A percentile compares a stretch with the other conserved stretches of the same genome.
These are phyloP conservation scores for Tuber magnatum DNA, from an alignment of 495 filamentous ascomycete genomes.

Conservation along the genomic window DNA sequence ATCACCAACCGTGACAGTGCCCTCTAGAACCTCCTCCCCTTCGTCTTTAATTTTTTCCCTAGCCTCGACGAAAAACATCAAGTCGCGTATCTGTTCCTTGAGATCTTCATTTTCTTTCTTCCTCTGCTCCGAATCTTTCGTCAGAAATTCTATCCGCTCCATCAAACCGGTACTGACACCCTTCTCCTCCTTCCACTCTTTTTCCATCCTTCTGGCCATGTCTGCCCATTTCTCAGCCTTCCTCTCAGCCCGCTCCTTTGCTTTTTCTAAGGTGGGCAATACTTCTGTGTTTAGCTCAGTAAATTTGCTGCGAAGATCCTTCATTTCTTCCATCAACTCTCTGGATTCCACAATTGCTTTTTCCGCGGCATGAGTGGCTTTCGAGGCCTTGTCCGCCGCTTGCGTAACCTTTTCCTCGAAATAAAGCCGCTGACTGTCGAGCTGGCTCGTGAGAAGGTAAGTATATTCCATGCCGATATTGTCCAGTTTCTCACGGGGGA, in stretches of 20 bases:
- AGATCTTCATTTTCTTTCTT: constrained; percentile 56
- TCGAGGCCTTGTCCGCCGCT: constrained; percentile 80
- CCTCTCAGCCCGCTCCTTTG: constrained; percentile 58
- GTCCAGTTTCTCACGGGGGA: constrained; percentile 85
- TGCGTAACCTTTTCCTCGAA: constrained; percentile 91
- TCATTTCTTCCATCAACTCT: constrained; percentile 49
- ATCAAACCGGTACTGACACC: constrained; percentile 70
- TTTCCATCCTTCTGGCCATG: constrained; percentile 66
- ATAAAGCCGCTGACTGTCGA: constrained; percentile 85
- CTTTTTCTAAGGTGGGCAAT: constrained; percentile 61
- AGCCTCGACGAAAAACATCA: constrained; percentile 80
- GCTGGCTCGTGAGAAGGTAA: constrained; percentile 79
- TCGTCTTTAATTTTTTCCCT: constrained; percentile 69
- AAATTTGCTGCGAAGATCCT: constrained; percentile 52
- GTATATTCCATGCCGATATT: constrained; percentile 90
- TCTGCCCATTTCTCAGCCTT: constrained; percentile 63
- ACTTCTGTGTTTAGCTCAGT: constrained; percentile 52
- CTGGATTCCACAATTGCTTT: constrained; percentile 53
- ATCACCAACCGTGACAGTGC: constrained; percentile 41
- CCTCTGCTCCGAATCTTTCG: constrained; percentile 51
- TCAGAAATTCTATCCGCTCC: constrained; percentile 63
- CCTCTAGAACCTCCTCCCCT: constrained; percentile 55
- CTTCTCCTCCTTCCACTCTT: constrained; percentile 81
- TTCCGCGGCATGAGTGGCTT: constrained; percentile 60
- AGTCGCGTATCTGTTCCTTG: constrained; percentile 79